Conservation (phyloP, 495 filamentous ascomycete genomes). For the Chaetomidium leptoderma region DNA sequence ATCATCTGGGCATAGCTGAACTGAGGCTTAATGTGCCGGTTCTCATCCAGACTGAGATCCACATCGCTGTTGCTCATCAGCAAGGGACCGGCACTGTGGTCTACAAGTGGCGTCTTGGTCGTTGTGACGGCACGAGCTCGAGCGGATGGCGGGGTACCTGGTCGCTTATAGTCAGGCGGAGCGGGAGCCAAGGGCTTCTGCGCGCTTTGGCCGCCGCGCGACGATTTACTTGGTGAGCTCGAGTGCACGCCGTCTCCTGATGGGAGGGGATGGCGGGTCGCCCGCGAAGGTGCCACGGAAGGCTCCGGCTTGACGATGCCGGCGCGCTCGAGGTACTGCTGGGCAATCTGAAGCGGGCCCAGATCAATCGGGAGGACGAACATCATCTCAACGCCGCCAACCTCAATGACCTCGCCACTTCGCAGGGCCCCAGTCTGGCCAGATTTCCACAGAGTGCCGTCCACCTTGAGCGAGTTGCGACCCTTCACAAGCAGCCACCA, state of each 20-base stretch:
- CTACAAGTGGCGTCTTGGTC: conserved; percentile 42
- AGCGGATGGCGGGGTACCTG: conserved; percentile 60
- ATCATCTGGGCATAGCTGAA: conserved; percentile 98
- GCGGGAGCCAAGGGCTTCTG: conserved; percentile 62
- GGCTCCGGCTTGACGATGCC: conserved; percentile 38
- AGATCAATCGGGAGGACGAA: conserved; percentile 75
- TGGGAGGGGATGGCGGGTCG: conserved; percentile 47
- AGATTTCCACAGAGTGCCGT: conserved; percentile 63
- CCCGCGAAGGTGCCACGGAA: conserved; percentile 15
- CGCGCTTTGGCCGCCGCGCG: conserved; percentile 26
- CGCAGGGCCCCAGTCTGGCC: conserved; percentile 60
- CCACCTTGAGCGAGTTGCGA: conserved; percentile 81
- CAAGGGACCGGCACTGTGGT: conserved; percentile 38
- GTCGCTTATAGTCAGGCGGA: conserved; percentile 63
- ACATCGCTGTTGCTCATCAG: conserved; percentile 54
- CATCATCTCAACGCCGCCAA: conserved; percentile 94
- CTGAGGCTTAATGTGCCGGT: conserved; percentile 86
- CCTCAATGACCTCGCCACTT: conserved; percentile 84
- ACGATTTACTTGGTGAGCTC: conserved; percentile 25
- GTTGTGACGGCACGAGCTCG: conserved; percentile 34
- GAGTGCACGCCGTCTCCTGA: conserved; percentile 37
- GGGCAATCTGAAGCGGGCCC: conserved; percentile 54
- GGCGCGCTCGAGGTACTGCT: conserved; percentile 50
- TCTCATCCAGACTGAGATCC: conserved; percentile 76
- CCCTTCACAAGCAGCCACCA: conserved; percentile 87